Percentiles rank a stretch among this genome's conserved stretches.
phyloP scores from a whole-genome alignment of 768 basidiomycete genomes.

The Paxillus involutus region DNA sequence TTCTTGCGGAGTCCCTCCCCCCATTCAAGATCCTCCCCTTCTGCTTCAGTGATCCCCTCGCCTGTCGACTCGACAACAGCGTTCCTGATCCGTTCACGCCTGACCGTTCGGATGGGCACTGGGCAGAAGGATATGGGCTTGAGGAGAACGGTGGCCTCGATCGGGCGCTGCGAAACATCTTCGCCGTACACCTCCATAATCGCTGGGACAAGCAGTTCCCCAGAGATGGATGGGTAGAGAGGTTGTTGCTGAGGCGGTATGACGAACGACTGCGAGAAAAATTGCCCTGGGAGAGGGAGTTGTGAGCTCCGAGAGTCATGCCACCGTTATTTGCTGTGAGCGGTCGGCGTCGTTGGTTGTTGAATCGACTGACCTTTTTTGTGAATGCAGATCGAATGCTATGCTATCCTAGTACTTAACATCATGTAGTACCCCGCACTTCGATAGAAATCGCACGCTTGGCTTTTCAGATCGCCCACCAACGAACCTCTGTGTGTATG shows the following conservation, averaged over 20 bases:
- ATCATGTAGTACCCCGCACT: too few species aligned
- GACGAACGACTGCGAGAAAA: slow-evolving; percentile 36
- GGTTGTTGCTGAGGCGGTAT: slow-evolving; percentile 67
- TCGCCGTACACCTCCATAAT: slow-evolving; percentile 91
- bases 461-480: too few species aligned
- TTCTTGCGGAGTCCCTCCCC: slow-evolving; percentile 67
- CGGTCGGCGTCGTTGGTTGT: too few species aligned
- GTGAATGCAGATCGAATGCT: neutral
- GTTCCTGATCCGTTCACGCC: slow-evolving; percentile 86
- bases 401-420: neutral
- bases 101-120: slow-evolving; percentile 51
- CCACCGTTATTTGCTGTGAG: neutral
- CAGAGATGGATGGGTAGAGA: slow-evolving; percentile 79
- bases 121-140: slow-evolving; percentile 55
- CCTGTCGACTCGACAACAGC: slow-evolving; percentile 87
- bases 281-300: neutral
- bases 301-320: neutral
- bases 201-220: slow-evolving; percentile 92
- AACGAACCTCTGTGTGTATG: too few species aligned
- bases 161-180: slow-evolving; percentile 64
- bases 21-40: slow-evolving; percentile 94
- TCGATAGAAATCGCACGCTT: too few species aligned
- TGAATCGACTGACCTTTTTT: too few species aligned
- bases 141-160: slow-evolving; percentile 67
- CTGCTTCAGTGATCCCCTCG: slow-evolving; percentile 90